Evolutionary conservation across 2,329 filamentous ascomycete genomes (phyloP).

Genomic region (Pyricularia sp.): DNA sequence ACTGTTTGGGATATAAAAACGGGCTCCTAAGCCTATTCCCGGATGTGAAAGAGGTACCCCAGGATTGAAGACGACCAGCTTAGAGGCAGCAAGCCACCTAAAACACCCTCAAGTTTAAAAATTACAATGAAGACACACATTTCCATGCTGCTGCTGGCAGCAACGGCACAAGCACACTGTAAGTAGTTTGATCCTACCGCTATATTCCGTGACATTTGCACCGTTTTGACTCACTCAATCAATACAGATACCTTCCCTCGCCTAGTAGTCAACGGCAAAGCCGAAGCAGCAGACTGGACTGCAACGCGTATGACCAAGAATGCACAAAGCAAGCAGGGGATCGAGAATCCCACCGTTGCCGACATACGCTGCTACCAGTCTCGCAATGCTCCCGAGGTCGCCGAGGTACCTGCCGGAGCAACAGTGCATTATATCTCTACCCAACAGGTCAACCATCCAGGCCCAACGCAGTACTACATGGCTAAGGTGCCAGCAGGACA

Average conservation of each 20-base stretch:
- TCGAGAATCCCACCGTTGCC: constrained; percentile 16
- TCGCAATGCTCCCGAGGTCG: constrained; percentile 16
- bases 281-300: constrained; percentile 21
- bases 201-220: background rate
- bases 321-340: constrained; percentile 20
- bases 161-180: constrained; percentile 14
- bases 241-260: constrained; percentile 21
- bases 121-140: background rate
- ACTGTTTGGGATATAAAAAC: background rate
- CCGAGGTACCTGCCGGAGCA: constrained; percentile 18
- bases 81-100: background rate
- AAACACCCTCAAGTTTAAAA: constrained; percentile 11
- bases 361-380: constrained; percentile 24
- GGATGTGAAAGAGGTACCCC: background rate
- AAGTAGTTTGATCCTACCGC: background rate
- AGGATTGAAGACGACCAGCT: no score
- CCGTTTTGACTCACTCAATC: background rate
- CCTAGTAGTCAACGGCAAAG: constrained; percentile 19
- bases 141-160: constrained; percentile 11
- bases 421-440: constrained; percentile 21
- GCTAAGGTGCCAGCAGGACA: constrained; percentile 21
- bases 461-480: constrained; percentile 26
- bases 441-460: constrained; percentile 24
- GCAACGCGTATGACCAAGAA: constrained; percentile 23
- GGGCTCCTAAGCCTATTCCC: background rate